A percentile compares a stretch with the other conserved stretches of the same genome.
These are phyloP conservation scores for Exophiala viscosa DNA, from an alignment of 2,329 filamentous ascomycete species.

Conservation along the genomic window DNA sequence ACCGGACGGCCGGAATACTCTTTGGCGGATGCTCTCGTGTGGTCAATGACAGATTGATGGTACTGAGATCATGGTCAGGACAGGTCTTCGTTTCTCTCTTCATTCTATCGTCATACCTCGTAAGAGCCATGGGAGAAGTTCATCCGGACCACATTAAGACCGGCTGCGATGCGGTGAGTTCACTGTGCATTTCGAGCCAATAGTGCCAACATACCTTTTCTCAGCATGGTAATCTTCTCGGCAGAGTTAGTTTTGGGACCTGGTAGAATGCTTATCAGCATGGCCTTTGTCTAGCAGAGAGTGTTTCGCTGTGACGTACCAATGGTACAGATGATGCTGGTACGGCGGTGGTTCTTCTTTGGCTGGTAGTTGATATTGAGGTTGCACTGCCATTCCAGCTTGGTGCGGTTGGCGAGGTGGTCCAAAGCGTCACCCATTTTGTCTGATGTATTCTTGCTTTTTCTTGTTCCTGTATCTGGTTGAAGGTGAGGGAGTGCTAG, in stretches of 20 bases:
- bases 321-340: constrained; percentile 98
- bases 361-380: constrained; percentile 89
- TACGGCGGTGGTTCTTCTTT: constrained; percentile 86
- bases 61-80: constrained; percentile 54
- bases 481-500: background rate
- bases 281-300: background rate
- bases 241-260: constrained; percentile 98
- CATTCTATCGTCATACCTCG: constrained; percentile 48
- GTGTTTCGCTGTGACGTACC: constrained; percentile 48
- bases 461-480: constrained; percentile 1
- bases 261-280: constrained; percentile 29
- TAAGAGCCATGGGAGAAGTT: constrained; percentile 97
- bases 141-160: constrained; percentile 98
- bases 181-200: background rate
- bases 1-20: constrained; percentile 76
- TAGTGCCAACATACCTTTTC: constrained; percentile 51
- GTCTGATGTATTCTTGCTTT: constrained; percentile 4
- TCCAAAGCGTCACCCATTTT: constrained; percentile 71
- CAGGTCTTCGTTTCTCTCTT: constrained; percentile 6
- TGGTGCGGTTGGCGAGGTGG: constrained; percentile 75
- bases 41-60: constrained; percentile 96
- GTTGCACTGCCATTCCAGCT: constrained; percentile 66
- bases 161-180: constrained; percentile 49
- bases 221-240: constrained; percentile 93
- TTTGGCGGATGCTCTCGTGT: constrained; percentile 82